These are phyloP conservation scores for Nakaseomyces kungkrabaensis DNA, from an alignment of 1,139 yeast genomes.

Conservation along the genomic window DNA sequence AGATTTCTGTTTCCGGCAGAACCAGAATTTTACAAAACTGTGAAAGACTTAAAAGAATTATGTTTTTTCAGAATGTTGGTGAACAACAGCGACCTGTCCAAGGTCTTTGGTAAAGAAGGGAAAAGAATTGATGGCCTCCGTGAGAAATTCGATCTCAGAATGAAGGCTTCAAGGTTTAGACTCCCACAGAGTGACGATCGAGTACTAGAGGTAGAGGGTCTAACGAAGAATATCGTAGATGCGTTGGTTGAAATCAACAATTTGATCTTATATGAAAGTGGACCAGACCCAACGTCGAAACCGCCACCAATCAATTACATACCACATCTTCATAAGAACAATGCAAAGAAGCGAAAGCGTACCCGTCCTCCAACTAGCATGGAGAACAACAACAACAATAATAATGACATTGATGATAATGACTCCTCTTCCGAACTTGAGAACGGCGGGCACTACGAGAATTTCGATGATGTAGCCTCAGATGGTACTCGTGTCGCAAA, in stretches of 20 bases:
- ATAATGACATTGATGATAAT: background rate
- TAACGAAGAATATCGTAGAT: constrained; percentile 55
- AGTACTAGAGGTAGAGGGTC: constrained; percentile 78
- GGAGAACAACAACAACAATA: background rate
- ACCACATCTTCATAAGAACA: background rate
- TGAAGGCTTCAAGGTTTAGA: constrained; percentile 79
- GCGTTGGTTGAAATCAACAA: constrained; percentile 41
- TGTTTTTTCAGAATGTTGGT: constrained; percentile 51
- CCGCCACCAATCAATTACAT: background rate
- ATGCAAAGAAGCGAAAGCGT: background rate
- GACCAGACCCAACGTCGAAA: background rate
- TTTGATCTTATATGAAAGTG: constrained; percentile 12
- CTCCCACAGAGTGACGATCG: constrained; percentile 78
- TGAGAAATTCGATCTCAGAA: constrained; percentile 53
- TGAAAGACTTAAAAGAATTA: constrained; percentile 12
- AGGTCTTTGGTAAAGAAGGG: constrained; percentile 80
- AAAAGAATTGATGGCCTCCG: constrained; percentile 70
- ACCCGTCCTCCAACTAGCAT: background rate
- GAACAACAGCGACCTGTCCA: constrained; percentile 83
- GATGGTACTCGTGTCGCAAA: background rate
- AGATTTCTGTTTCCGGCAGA: constrained; percentile 23
- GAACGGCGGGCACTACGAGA: background rate
- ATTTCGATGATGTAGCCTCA: background rate
- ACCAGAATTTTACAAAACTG: constrained; percentile 15
- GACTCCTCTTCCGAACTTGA: no score